phyloP scores from a whole-genome alignment of 148 eudicot species.

The Dianthus caryophyllus region DNA sequence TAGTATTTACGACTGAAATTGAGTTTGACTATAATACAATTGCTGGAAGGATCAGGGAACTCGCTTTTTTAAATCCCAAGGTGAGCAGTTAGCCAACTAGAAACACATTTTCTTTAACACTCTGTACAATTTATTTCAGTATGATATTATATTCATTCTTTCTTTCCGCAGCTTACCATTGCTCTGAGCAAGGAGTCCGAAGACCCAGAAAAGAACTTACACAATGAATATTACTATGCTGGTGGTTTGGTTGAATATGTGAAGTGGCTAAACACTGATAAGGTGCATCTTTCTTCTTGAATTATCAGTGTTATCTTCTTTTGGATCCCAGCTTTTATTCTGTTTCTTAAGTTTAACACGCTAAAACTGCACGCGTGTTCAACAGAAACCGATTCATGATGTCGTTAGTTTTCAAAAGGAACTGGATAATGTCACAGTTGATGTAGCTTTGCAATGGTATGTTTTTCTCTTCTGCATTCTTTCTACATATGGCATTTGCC shows the following conservation, averaged over 20 bases:
- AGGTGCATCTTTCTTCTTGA: constrained; percentile 36
- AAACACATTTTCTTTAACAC: background rate
- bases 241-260: constrained; percentile 93
- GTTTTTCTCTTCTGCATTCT: constrained; percentile 12
- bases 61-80: constrained; percentile 93
- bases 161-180: constrained; percentile 58
- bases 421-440: constrained; percentile 69
- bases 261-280: constrained; percentile 89
- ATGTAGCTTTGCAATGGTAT: constrained; percentile 90
- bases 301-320: constrained; percentile 4
- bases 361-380: constrained; percentile 24
- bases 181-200: constrained; percentile 57
- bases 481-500: background rate
- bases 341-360: constrained; percentile 13
- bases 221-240: constrained; percentile 73
- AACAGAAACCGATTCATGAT: constrained; percentile 87
- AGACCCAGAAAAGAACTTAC: constrained; percentile 52
- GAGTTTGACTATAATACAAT: constrained; percentile 79
- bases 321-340: background rate
- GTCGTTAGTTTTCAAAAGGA: constrained; percentile 68
- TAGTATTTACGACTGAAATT: constrained; percentile 83
- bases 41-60: constrained; percentile 94
- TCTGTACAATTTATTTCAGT: background rate
- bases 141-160: background rate
- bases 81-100: constrained; percentile 41